These are phyloP conservation scores for Voacanga thouarsii DNA, from an alignment of 257 asterid species.

Conservation along the genomic window DNA sequence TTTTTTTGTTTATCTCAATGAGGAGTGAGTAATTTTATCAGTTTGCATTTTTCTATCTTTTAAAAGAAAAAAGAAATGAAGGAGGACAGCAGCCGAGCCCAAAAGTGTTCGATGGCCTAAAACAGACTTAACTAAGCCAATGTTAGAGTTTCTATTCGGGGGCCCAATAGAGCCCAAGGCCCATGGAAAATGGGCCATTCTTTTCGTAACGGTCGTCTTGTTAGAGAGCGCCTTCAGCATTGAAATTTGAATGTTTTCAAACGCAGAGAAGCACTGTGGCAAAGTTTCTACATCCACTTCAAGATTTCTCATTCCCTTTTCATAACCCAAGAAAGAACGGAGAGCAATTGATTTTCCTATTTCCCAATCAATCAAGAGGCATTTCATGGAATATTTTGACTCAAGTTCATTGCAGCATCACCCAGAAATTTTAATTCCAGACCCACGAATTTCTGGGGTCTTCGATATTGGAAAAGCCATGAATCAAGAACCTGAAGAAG, in stretches of 20 bases:
- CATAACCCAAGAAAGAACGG: not conserved
- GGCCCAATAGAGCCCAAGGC: not conserved
- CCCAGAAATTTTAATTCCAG: conserved; percentile 35
- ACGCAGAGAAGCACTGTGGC: not conserved
- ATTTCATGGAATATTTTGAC: conserved; percentile 45
- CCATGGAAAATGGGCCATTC: not conserved
- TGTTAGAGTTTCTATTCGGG: not conserved
- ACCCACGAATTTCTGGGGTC: conserved; percentile 23
- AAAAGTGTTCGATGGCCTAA: not conserved
- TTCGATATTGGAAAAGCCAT: conserved; percentile 30
- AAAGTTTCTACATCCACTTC: conserved; percentile 2
- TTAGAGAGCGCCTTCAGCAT: not conserved
- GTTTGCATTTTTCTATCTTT: too few relatives aligned
- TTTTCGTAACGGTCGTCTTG: conserved; percentile 16
- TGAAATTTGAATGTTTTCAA: conserved; percentile 21
- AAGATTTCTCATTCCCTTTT: conserved; percentile 12
- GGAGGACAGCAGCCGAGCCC: not conserved
- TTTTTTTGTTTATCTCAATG: too few relatives aligned
- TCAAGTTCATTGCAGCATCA: conserved; percentile 26
- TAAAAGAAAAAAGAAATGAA: too few relatives aligned
- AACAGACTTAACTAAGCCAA: too few relatives aligned
- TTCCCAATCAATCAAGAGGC: conserved; percentile 4
- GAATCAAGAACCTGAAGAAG: conserved; percentile 43
- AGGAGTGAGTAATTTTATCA: too few relatives aligned
- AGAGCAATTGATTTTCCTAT: not conserved